phyloP scores from a whole-genome alignment of 73 alveolate species.

The Paramecium primaurelia region DNA sequence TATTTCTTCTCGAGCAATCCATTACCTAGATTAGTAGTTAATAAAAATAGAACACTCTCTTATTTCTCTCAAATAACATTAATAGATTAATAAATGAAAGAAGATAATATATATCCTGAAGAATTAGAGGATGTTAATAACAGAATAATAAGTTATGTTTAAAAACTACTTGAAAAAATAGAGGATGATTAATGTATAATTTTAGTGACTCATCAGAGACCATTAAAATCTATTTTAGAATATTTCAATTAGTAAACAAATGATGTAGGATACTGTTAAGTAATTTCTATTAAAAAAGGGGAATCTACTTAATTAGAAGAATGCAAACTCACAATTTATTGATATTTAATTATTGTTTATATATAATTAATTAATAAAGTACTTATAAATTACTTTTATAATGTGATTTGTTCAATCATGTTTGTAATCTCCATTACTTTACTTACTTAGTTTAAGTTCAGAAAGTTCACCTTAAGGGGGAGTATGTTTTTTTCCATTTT shows the following conservation, averaged over 20 bases:
- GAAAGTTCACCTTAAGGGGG: neutral
- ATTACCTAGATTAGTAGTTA: neutral
- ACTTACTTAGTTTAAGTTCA: neutral
- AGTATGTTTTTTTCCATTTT: neutral
- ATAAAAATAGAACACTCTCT: neutral
- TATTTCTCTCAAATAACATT: neutral
- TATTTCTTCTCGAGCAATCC: neutral
- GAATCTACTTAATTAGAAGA: neutral
- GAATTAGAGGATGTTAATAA: neutral
- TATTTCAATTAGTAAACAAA: neutral
- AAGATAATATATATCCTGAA: neutral
- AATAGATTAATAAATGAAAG: neutral
- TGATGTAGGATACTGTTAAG: constrained; percentile 3
- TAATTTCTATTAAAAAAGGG: neutral
- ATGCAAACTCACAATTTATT: neutral
- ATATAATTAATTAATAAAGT: neutral
- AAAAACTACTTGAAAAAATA: neutral
- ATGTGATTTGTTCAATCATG: neutral
- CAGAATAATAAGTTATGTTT: neutral
- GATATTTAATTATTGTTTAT: neutral
- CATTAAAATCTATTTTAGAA: constrained; percentile 16
- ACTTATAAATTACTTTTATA: neutral
- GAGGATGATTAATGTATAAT: neutral
- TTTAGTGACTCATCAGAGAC: constrained; percentile 34
- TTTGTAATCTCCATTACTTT: neutral